Percentiles rank a stretch among this genome's conserved stretches.
phyloP scores from a whole-genome alignment of 148 eudicot genomes.

The Dianthus caryophyllus region DNA sequence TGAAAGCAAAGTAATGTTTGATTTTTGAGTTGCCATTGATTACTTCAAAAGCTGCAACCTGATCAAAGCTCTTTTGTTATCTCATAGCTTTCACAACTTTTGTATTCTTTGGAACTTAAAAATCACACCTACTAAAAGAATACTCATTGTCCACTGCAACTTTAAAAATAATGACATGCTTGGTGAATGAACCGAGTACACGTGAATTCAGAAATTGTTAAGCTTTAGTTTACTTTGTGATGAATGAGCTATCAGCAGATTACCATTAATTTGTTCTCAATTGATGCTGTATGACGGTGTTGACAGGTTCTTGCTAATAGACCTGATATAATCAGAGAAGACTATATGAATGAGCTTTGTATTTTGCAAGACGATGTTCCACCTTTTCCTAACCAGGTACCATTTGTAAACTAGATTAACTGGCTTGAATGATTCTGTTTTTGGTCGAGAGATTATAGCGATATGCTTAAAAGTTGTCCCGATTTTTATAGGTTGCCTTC shows the following conservation, averaged over 20 bases:
- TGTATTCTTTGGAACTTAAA: neutral
- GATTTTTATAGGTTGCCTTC: slow-evolving; percentile 74
- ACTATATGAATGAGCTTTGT: slow-evolving; percentile 97
- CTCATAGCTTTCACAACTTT: neutral
- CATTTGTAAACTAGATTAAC: slow-evolving; percentile 2
- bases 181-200: neutral
- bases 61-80: neutral
- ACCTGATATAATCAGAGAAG: slow-evolving; percentile 98
- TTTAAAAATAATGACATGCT: neutral
- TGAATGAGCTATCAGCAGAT: neutral
- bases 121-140: neutral
- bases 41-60: neutral
- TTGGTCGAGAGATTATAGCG: neutral
- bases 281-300: slow-evolving; percentile 17
- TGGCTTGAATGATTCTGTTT: slow-evolving; percentile 3
- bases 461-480: slow-evolving; percentile 23
- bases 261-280: neutral
- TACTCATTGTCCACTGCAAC: neutral
- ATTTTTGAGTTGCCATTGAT: neutral
- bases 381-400: slow-evolving; percentile 88
- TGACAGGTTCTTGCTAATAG: slow-evolving; percentile 93
- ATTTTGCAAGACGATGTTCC: slow-evolving; percentile 99
- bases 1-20: neutral
- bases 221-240: neutral
- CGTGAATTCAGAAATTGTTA: neutral